Conservation (phyloP, 108 stramenopile species). For the Discostella stelligeroides region DNA sequence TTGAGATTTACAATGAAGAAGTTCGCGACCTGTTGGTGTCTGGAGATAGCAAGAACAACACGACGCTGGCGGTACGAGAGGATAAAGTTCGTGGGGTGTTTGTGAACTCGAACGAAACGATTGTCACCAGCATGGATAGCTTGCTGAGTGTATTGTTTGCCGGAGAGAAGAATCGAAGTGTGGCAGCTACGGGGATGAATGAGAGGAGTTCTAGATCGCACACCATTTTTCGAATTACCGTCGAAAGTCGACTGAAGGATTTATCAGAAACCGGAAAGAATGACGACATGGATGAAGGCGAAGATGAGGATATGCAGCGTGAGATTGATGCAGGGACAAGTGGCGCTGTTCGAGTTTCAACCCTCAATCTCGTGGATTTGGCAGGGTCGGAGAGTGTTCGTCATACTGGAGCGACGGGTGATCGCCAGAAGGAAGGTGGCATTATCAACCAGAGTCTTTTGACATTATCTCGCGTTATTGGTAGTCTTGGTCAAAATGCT, state of each 20-base stretch:
- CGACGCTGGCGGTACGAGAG: slow-evolving; percentile 82
- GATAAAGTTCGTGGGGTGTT: slow-evolving; percentile 95
- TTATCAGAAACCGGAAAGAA: slow-evolving; percentile 23
- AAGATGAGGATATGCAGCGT: slow-evolving; percentile 19
- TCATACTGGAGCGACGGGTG: slow-evolving; percentile 93
- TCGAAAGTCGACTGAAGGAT: slow-evolving; percentile 81
- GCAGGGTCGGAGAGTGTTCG: slow-evolving; percentile 94
- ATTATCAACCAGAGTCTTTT: slow-evolving; percentile 98
- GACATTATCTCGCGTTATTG: slow-evolving; percentile 98
- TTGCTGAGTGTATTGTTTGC: slow-evolving; percentile 72
- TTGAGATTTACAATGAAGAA: slow-evolving; percentile 99
- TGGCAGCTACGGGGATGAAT: slow-evolving; percentile 96
- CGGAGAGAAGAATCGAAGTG: slow-evolving; percentile 88
- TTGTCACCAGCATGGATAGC: slow-evolving; percentile 81
- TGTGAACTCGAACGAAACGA: slow-evolving; percentile 86
- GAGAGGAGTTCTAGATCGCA: slow-evolving; percentile 95
- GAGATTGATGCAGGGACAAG: slow-evolving; percentile 38
- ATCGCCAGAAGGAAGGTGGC: slow-evolving; percentile 97
- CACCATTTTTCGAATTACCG: slow-evolving; percentile 93
- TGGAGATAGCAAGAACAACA: slow-evolving; percentile 32
- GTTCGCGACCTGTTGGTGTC: slow-evolving; percentile 91
- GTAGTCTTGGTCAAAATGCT: slow-evolving; percentile 87
- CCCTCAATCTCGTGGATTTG: slow-evolving; percentile 89
- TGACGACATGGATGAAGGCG: slow-evolving; percentile 28
- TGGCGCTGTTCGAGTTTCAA: slow-evolving; percentile 80